These are phyloP conservation scores for Cronartium quercuum DNA, from an alignment of 1,284 basidiomycete genomes.

Conservation along the genomic window DNA sequence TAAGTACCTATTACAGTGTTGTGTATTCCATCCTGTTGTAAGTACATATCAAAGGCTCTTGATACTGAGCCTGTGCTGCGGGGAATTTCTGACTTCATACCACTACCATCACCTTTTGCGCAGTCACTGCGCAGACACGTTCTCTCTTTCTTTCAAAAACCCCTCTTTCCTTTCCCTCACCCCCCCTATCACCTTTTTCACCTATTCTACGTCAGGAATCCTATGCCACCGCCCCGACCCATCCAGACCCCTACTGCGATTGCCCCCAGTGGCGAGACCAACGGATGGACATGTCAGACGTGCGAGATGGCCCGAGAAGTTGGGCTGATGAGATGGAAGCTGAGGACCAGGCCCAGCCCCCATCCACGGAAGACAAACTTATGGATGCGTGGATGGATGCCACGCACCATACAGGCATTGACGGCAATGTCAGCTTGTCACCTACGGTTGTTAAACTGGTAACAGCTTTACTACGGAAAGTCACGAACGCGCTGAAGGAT, in stretches of 20 bases:
- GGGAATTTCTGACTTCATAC: background rate
- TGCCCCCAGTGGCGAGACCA: background rate
- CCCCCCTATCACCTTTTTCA: background rate
- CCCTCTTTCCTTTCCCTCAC: background rate
- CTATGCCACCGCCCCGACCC: background rate
- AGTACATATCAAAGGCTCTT: too few relatives aligned
- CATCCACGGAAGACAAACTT: background rate
- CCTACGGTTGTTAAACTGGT: too few relatives aligned
- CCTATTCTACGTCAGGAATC: background rate
- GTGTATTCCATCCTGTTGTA: too few relatives aligned
- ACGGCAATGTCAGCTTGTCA: too few relatives aligned
- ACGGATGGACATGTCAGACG: background rate
- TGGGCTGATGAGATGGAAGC: background rate
- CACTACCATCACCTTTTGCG: background rate
- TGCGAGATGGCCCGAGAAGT: background rate
- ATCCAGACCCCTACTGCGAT: background rate
- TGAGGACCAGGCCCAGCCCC: background rate
- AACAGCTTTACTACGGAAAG: too few relatives aligned
- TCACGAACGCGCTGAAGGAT: too few relatives aligned
- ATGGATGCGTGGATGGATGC: too few relatives aligned
- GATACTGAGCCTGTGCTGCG: too few relatives aligned
- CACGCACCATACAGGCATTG: too few relatives aligned
- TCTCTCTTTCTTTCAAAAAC: background rate
- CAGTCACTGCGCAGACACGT: background rate
- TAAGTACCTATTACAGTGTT: too few relatives aligned